Evolutionary conservation across 2,329 filamentous ascomycete genomes (phyloP).

Genomic region (Ceratocystis alfenasii): DNA sequence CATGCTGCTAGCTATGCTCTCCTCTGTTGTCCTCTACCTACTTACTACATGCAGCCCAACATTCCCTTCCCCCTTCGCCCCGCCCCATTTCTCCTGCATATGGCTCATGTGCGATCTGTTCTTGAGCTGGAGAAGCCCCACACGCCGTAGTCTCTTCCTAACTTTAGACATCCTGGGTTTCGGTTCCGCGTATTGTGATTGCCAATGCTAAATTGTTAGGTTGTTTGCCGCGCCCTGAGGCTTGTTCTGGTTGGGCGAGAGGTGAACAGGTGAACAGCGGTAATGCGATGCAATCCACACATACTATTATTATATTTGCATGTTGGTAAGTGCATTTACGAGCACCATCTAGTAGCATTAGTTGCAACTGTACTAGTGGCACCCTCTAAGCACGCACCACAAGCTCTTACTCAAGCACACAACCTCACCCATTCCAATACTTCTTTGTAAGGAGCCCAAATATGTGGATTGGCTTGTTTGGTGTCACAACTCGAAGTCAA

Average conservation of each 20-base stretch:
- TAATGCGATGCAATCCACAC: not conserved
- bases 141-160: not conserved
- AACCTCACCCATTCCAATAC: not conserved
- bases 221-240: not conserved
- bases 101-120: conserved; percentile 20
- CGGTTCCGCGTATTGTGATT: not conserved
- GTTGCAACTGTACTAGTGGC: too few relatives aligned
- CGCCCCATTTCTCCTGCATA: conserved; percentile 22
- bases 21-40: not conserved
- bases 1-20: not conserved
- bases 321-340: not conserved
- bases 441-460: not conserved
- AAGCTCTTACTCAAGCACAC: too few relatives aligned
- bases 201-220: not conserved
- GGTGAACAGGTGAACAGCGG: not conserved
- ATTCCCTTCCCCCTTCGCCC: conserved; percentile 14
- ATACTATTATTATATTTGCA: not conserved
- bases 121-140: conserved; percentile 19
- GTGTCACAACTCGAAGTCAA: conserved; percentile 1
- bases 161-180: not conserved
- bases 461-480: not conserved
- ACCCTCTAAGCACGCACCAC: too few relatives aligned
- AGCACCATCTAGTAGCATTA: not conserved
- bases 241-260: not conserved
- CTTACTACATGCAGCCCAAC: not conserved